Evolutionary conservation across 805 yeast genomes (phyloP), one percentile per base, ranked within the genome.

Genomic region (Metschnikowia reukaufii): DNA sequence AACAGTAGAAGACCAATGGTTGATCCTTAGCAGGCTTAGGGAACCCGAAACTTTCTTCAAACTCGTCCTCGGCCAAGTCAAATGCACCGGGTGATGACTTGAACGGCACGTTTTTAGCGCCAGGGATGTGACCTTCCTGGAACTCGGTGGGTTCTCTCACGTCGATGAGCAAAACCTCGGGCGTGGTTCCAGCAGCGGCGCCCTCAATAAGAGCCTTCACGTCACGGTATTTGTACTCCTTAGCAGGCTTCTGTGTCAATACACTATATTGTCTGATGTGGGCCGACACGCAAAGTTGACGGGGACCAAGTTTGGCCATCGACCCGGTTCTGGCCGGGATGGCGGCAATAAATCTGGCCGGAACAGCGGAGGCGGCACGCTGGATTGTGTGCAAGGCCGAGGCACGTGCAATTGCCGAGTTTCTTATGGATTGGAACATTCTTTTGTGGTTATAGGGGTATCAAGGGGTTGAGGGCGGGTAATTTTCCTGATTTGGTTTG

Each of bases 71-170:
- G 1, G 83, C 67, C 41, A 92, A 77, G 40, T 88, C 89, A 50
- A 92, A 74, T 0, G 98, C 98, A 17, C 96, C 96, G 0, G 98
- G 98, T 10, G 91, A 80, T 4, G 94, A 81, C 61, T 89, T 89
- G 70, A 83, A 84, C 16, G 99, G 98, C 48, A 92, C 78, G 62
- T 94, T 94, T 47, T 91, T 67, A 5, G 98, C 84, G 12, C 81
- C 78, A 23, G 97, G 97, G 57, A 92, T 86, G 62, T 79, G 82
- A 36, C 96, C 96, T 39, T 72, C 81, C 32, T 69, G 70, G 59
- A 70, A 76, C 68, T 92, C 99, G 20, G 73, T 77, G 5, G 97
- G 97, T 72, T 92, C 98, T 64, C 99, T 82, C 17, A 88, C 97
- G 62, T 92, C 99, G 19, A 92, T 83, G 32, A 92, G 67, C 35